A percentile compares a stretch with the other conserved stretches of the same genome.
phyloP scores from a whole-genome alignment of 2,329 filamentous ascomycete species.

The Hypoxylon sp. region DNA sequence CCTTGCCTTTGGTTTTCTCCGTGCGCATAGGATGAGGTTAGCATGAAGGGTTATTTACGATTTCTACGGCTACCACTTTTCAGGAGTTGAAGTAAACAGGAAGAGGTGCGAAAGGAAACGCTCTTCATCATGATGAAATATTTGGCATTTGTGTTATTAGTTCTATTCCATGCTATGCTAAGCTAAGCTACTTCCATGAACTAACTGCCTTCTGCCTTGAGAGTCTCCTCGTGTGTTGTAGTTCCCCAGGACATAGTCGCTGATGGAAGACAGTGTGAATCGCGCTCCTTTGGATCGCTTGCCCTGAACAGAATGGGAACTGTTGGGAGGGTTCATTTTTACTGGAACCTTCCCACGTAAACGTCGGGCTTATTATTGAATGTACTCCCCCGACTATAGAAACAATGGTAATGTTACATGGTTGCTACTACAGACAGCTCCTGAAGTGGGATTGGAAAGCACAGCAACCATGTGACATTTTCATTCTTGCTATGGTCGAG shows the following conservation, averaged over 20 bases:
- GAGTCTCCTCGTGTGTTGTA: not conserved
- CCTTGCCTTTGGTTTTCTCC: slow-evolving; percentile 4
- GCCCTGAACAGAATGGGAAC: too few relatives aligned
- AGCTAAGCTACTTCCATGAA: not conserved
- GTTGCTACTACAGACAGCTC: too few relatives aligned
- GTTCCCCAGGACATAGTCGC: not conserved
- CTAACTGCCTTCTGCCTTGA: not conserved
- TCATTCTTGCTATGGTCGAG: too few relatives aligned
- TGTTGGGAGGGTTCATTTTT: too few relatives aligned
- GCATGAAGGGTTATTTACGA: slow-evolving; percentile 7
- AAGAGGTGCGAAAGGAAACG: not conserved
- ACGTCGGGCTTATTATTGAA: too few relatives aligned
- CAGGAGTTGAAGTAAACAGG: slow-evolving; percentile 2
- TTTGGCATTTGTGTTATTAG: not conserved
- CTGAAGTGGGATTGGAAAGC: too few relatives aligned
- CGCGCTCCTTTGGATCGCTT: too few relatives aligned
- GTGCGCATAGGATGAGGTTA: slow-evolving; percentile 5
- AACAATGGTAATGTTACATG: too few relatives aligned
- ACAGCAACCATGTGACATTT: too few relatives aligned
- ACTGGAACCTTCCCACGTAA: too few relatives aligned
- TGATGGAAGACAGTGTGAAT: too few relatives aligned
- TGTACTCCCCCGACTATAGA: too few relatives aligned
- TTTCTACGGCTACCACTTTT: slow-evolving; percentile 3
- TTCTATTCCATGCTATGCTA: not conserved
- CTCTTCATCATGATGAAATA: not conserved